A percentile compares a stretch with the other conserved stretches of the same genome.
Evolutionary conservation across 495 filamentous ascomycete genomes (phyloP).

Genomic region (Penicillium riverlandense): DNA sequence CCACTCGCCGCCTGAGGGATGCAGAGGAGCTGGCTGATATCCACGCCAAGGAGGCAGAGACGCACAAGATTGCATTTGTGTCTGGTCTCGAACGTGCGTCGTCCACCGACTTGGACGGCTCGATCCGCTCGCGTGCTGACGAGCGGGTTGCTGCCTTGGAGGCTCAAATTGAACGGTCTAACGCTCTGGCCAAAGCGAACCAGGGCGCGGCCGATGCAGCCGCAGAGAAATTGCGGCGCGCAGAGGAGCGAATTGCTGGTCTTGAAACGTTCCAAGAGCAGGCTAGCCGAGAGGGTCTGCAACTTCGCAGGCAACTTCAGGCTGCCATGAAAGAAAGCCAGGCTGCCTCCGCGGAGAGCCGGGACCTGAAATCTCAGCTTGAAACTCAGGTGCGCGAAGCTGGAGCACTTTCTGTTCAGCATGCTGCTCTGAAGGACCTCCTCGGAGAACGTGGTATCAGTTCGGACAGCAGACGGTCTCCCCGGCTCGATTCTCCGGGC

Average conservation of each 20-base stretch:
- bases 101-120: conserved; percentile 37
- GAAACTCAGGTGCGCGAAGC: conserved; percentile 80
- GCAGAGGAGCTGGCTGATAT: conserved; percentile 87
- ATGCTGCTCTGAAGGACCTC: conserved; percentile 86
- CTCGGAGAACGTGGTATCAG: conserved; percentile 79
- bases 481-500: conserved; percentile 58
- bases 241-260: conserved; percentile 92
- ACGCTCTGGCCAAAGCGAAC: conserved; percentile 73
- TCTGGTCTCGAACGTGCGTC: conserved; percentile 65
- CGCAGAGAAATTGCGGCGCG: conserved; percentile 79
- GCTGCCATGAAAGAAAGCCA: conserved; percentile 73
- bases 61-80: conserved; percentile 77
- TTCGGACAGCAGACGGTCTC: conserved; percentile 48
- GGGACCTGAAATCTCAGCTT: conserved; percentile 70
- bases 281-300: conserved; percentile 82
- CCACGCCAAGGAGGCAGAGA: conserved; percentile 77
- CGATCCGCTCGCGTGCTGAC: conserved; percentile 50
- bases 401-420: conserved; percentile 83
- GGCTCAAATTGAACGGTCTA: conserved; percentile 70
- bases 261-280: conserved; percentile 97
- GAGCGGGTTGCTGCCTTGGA: conserved; percentile 75
- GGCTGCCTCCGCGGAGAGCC: conserved; percentile 63
- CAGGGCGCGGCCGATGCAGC: conserved; percentile 85
- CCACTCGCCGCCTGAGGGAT: conserved; percentile 67
- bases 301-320: conserved; percentile 83